A percentile compares a stretch with the other conserved stretches of the same genome.
phyloP scores from a whole-genome alignment of 257 asterid genomes.

The Scutellaria baicalensis region DNA sequence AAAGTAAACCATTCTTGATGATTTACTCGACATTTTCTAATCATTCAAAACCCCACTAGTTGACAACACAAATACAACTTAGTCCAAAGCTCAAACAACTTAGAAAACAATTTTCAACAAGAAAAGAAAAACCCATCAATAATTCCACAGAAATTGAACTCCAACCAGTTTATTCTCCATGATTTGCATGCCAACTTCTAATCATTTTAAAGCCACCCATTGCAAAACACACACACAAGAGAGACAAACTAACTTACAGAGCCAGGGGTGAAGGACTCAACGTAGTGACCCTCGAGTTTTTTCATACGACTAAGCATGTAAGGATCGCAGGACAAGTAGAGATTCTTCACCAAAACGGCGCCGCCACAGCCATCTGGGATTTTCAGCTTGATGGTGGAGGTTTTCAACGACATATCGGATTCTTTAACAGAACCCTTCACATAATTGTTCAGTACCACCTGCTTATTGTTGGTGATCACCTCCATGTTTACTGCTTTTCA shows the following conservation, averaged over 20 bases:
- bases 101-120: neutral
- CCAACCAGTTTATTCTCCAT: neutral
- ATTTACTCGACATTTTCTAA: neutral
- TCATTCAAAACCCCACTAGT: neutral
- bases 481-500: neutral
- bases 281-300: neutral
- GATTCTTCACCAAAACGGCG: conserved; percentile 22
- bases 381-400: neutral
- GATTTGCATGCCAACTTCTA: neutral
- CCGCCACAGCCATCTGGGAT: neutral
- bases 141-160: neutral
- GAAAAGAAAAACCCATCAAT: neutral
- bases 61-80: neutral
- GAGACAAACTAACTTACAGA: neutral
- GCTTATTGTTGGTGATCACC: neutral
- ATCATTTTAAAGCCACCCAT: neutral
- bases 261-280: neutral
- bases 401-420: conserved; percentile 11
- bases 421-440: neutral
- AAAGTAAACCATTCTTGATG: neutral
- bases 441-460: conserved; percentile 10
- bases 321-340: conserved; percentile 20
- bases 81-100: neutral
- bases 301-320: conserved; percentile 15
- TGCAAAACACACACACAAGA: neutral